Conservation (phyloP, 805 yeast genomes). For the Candida morakotiae region DNA sequence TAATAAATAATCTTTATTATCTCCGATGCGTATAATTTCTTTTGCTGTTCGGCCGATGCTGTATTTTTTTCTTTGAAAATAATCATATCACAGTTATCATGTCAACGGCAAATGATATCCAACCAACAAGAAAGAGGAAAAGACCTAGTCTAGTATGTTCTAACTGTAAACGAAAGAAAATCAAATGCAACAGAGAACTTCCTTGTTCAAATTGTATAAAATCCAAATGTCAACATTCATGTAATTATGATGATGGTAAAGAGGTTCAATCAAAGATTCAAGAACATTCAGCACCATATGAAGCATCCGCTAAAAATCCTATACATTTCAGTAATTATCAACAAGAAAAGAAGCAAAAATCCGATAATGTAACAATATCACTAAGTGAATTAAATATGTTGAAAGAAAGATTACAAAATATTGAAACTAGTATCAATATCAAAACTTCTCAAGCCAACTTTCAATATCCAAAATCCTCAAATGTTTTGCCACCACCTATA, state of each 20-base stretch:
- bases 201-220: constrained; percentile 33
- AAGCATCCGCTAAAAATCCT: constrained; percentile 17
- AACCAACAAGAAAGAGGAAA: constrained; percentile 17
- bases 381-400: constrained; percentile 15
- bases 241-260: constrained; percentile 6
- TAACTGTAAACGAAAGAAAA: constrained; percentile 28
- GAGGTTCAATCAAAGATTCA: neutral
- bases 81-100: too few species aligned
- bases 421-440: constrained; percentile 12
- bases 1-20: too few species aligned
- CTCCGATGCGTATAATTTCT: neutral
- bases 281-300: constrained; percentile 12
- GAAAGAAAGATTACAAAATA: constrained; percentile 15
- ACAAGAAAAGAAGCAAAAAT: neutral
- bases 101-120: neutral
- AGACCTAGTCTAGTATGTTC: constrained; percentile 34
- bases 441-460: neutral
- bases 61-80: too few species aligned
- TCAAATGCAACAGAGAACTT: constrained; percentile 30
- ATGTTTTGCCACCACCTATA: constrained; percentile 9
- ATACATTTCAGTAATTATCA: constrained; percentile 9
- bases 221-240: constrained; percentile 16
- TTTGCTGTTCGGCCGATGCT: neutral
- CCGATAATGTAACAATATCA: constrained; percentile 9
- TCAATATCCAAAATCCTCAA: constrained; percentile 4